These are phyloP conservation scores for Globisporangium camurandrum DNA, from an alignment of 352 stramenopile species.

Conservation along the genomic window DNA sequence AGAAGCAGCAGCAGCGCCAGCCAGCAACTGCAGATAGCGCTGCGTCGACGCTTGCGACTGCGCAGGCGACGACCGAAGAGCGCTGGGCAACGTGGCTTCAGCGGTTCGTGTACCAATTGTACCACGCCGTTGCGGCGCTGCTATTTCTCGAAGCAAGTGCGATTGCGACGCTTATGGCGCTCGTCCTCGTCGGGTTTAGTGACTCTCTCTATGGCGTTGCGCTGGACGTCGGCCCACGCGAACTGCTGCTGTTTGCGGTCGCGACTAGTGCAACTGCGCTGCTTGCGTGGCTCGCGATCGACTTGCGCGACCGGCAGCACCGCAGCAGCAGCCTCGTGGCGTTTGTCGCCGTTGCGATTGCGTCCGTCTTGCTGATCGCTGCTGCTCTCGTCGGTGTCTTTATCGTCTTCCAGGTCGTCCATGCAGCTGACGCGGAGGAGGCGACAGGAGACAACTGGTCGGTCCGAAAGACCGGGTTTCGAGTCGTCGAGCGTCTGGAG, in stretches of 20 bases:
- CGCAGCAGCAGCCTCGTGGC: constrained; percentile 17
- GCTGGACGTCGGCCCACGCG: constrained; percentile 35
- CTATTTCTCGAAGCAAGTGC: constrained; percentile 42
- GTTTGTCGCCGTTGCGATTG: constrained; percentile 33
- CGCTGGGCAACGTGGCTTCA: constrained; percentile 66
- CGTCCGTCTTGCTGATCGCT: constrained; percentile 31
- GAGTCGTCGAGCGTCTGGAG: constrained; percentile 40
- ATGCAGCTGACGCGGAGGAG: constrained; percentile 22
- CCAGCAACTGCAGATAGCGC: neutral
- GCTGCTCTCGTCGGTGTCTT: constrained; percentile 38
- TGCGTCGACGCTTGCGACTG: constrained; percentile 37
- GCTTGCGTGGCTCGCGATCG: constrained; percentile 42
- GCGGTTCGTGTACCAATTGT: constrained; percentile 34
- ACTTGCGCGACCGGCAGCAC: constrained; percentile 32
- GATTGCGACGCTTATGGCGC: constrained; percentile 40
- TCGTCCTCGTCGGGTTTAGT: constrained; percentile 43
- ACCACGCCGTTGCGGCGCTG: constrained; percentile 16
- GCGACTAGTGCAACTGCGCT: constrained; percentile 27
- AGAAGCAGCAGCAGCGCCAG: neutral
- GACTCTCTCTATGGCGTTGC: constrained; percentile 42
- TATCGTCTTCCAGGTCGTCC: constrained; percentile 53
- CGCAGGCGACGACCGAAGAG: constrained; percentile 61
- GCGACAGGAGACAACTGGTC: constrained; percentile 57
- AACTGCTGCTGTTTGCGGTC: constrained; percentile 28
- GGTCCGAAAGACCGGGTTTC: constrained; percentile 62